A percentile compares a stretch with the other conserved stretches of the same genome.
phyloP scores from a whole-genome alignment of 2,329 filamentous ascomycete genomes.

The Botrytis squamosa region DNA sequence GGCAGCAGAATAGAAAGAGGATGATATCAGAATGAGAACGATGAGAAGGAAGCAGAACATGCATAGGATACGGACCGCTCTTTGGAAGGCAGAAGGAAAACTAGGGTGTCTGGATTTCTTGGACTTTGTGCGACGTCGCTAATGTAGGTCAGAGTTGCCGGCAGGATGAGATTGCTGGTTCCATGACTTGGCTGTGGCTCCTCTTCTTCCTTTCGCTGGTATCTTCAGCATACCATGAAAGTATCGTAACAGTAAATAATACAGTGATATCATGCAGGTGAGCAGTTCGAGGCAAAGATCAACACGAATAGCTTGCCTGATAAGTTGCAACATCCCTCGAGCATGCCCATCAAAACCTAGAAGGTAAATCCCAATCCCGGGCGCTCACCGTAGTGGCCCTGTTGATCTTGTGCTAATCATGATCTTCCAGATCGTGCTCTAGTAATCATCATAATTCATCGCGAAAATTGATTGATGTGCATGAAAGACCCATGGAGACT shows the following conservation, averaged over 20 bases:
- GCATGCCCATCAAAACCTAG: not conserved
- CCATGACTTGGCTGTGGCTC: slow-evolving; percentile 10
- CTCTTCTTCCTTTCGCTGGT: slow-evolving; percentile 11
- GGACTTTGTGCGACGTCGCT: slow-evolving; percentile 5
- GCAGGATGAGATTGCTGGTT: slow-evolving; percentile 16
- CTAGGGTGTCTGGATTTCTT: slow-evolving; percentile 9
- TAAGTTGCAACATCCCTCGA: slow-evolving; percentile 1
- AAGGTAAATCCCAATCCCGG: not conserved
- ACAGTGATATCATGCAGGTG: slow-evolving; percentile 1
- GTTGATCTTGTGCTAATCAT: slow-evolving; percentile 9
- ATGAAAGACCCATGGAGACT: slow-evolving; percentile 2
- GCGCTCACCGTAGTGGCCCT: slow-evolving; percentile 2
- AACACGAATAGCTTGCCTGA: slow-evolving; percentile 6
- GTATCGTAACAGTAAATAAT: not conserved
- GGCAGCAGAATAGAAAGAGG: slow-evolving; percentile 19
- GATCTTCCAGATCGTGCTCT: slow-evolving; percentile 5
- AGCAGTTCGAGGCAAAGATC: slow-evolving; percentile 8
- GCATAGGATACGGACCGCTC: slow-evolving; percentile 17
- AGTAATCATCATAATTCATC: slow-evolving; percentile 2
- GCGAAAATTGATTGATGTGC: slow-evolving; percentile 12
- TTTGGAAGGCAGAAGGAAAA: not conserved
- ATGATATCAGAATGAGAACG: not conserved
- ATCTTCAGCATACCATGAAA: not conserved
- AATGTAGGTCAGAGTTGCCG: slow-evolving; percentile 6
- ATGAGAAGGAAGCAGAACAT: slow-evolving; percentile 5